These are phyloP conservation scores for Cytauxzoon felis DNA, from an alignment of 169 alveolate species.

Conservation along the genomic window DNA sequence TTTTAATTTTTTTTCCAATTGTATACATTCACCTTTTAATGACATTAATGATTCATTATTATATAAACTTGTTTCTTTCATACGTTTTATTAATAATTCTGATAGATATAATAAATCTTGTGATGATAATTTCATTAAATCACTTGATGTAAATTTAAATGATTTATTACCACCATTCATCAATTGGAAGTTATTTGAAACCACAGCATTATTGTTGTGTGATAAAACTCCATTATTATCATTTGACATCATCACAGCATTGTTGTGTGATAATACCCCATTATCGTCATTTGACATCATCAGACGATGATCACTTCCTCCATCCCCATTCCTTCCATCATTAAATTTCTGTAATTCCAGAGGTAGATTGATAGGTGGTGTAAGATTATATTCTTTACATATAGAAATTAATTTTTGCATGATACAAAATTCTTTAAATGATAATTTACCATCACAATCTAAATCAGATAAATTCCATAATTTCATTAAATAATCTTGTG, in stretches of 20 bases:
- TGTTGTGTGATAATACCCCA: no score
- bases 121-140: neutral
- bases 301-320: no score
- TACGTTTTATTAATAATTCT: neutral
- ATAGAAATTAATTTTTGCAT: constrained; percentile 53
- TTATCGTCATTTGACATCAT: no score
- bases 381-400: neutral
- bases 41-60: neutral
- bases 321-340: neutral
- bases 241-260: no score
- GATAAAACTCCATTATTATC: no score
- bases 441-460: constrained; percentile 48
- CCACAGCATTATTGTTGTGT: no score
- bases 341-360: neutral
- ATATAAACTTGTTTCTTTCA: neutral
- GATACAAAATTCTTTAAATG: constrained; percentile 35
- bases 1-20: constrained; percentile 6
- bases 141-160: neutral
- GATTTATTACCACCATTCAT: no score
- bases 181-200: no score
- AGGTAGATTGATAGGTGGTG: constrained; percentile 1
- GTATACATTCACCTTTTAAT: neutral
- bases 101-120: neutral
- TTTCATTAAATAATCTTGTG: constrained; percentile 32
- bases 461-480: constrained; percentile 58